Evolutionary conservation across 441 rosid genomes (phyloP), one percentile per base, ranked within the genome.

Genomic region (Capsella rubella): DNA sequence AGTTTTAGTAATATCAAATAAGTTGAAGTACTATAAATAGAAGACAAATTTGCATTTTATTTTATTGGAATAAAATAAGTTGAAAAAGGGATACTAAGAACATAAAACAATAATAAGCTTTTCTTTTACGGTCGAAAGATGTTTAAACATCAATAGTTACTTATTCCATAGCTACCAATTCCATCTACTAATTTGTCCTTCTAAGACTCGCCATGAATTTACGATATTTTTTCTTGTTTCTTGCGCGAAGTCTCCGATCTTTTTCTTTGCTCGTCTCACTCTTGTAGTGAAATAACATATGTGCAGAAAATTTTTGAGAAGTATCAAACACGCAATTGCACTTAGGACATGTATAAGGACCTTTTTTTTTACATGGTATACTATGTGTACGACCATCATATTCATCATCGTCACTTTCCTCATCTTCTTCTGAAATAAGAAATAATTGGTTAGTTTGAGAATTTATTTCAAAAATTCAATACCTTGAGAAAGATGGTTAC

Each of bases 351-450:
- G 62, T 67, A 42, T 74, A 74, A 40, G 78, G 78, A 28, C 78
- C 78, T 0, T 74, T 25, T 32, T 74, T 74, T 6, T 14, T 37
- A 52, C 32, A 52, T 0, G 73, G 63, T 50, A 59, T 12, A 52
- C 78, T 74, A 67, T 74, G 78, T 3, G 68, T 74, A 27, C 67
- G 54, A n/a, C 67, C 72, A 58, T 74, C 72, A 35, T 55, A 64
- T 0, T 6, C n/a, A 45, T 11, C 49, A 5, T 42, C 64, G n/a
- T 37, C 59, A 64, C 50, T 64, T 35, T 14, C 27, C 11, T 47
- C 40, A 3, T 34, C 78, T 10, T 54, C 56, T 21, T 55, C 21
- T n/a, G 4, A 39, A 21, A 39, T 39, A 12, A 52, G 4, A 8
- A 32, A 4, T 3, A 10, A 21, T 11, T 54, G 40, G 29, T 8